Percentiles rank a stretch among this genome's conserved stretches.
Conservation (phyloP, 495 filamentous ascomycete species). For the Hyaloscypha finlandica region DNA sequence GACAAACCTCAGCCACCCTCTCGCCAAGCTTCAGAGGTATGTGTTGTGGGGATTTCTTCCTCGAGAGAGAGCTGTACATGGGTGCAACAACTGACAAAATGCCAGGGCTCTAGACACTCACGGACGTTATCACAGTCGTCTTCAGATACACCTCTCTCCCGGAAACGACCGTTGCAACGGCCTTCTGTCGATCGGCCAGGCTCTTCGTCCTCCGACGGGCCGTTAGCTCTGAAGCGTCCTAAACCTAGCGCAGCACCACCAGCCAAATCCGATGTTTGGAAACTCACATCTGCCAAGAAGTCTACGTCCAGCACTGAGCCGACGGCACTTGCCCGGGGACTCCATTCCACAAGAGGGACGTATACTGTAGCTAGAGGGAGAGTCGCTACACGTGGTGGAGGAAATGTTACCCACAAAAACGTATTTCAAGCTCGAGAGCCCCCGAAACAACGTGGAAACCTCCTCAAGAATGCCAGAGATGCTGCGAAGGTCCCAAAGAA, state of each 20-base stretch:
- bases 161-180: neutral
- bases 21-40: neutral
- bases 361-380: conserved; percentile 11
- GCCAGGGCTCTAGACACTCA: neutral
- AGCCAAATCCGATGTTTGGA: neutral
- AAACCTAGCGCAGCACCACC: neutral
- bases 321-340: neutral
- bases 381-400: conserved; percentile 26
- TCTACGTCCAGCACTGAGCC: neutral
- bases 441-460: conserved; percentile 16
- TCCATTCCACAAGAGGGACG: neutral
- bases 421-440: conserved; percentile 19
- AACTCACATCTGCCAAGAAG: neutral
- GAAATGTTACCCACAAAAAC: conserved; percentile 20
- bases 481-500: conserved; percentile 17
- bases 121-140: conserved; percentile 1
- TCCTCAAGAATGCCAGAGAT: conserved; percentile 18
- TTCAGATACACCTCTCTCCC: conserved; percentile 10
- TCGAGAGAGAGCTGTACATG: neutral
- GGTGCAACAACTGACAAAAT: neutral
- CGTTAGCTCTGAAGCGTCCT: neutral
- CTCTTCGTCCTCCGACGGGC: neutral
- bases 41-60: neutral
- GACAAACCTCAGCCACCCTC: neutral
- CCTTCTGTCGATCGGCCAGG: neutral